These are phyloP conservation scores for Coniochaeta sp. DNA, from an alignment of 2,329 filamentous ascomycete species.

Conservation along the genomic window DNA sequence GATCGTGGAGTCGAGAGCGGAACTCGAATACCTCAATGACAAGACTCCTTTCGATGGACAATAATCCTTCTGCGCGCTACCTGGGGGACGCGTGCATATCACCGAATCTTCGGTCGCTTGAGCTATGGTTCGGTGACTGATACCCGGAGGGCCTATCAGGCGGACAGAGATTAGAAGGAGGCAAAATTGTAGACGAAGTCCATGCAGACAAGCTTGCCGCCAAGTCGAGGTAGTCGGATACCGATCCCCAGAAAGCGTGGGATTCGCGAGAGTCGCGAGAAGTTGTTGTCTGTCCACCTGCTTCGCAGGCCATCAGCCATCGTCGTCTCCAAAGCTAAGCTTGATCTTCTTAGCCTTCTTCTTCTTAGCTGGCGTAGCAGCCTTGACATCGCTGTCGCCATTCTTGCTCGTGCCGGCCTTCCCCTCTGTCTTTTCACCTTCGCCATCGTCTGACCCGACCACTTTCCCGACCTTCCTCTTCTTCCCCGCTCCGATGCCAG, in stretches of 20 bases:
- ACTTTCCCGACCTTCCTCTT: slow-evolving; percentile 51
- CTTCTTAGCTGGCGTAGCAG: slow-evolving; percentile 24
- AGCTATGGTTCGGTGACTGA: not conserved
- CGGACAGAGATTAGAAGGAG: no score
- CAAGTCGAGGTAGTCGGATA: no score
- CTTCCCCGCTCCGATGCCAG: slow-evolving; percentile 34
- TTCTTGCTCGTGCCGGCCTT: slow-evolving; percentile 7
- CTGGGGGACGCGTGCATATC: not conserved
- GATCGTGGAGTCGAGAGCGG: not conserved
- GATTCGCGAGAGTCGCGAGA: not conserved
- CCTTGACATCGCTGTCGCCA: not conserved
- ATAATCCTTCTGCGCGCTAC: not conserved
- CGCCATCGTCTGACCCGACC: slow-evolving; percentile 22
- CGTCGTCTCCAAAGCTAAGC: slow-evolving; percentile 59
- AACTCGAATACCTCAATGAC: not conserved
- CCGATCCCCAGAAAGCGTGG: no score
- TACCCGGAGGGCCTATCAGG: no score
- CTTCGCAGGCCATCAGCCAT: slow-evolving; percentile 27
- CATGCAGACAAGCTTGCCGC: no score
- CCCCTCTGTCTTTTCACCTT: slow-evolving; percentile 5
- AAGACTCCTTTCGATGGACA: not conserved
- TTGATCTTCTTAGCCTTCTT: slow-evolving; percentile 59
- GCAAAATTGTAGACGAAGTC: no score
- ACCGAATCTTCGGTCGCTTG: not conserved
- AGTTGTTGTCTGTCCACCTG: not conserved